Evolutionary conservation across 345 rosid genomes (phyloP), one percentile per base, ranked within the genome.

Genomic region (Melastoma malabathricum): DNA sequence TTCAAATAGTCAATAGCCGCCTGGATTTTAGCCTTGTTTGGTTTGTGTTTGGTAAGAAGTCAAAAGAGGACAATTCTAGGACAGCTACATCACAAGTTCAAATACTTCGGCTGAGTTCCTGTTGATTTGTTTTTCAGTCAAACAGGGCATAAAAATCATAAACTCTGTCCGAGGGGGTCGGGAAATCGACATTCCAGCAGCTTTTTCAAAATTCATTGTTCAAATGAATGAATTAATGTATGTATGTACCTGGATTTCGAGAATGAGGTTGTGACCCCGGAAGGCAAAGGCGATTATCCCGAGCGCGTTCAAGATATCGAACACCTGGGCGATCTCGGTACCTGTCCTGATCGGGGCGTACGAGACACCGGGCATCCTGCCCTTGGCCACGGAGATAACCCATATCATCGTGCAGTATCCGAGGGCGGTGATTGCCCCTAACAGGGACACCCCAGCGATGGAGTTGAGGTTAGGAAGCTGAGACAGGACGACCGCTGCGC

Each of bases 391-490:
- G 9, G 81, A 61, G 8, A 72, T 57, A 1, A 18, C 59, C 77
- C 76, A 76, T 9, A 70, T 67, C 1, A 70, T 6, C 13, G 74
- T 53, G 13, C 69, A 47, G 45, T 72, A 72, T 12, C 63, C 64
- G 4, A 73, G 41, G 2, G 75, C 82, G 0, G 74, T 58, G 14
- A 70, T 20, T 4, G 74, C 69, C 15, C 78, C 76, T 0, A 68
- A 15, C 0, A 73, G 58, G 0, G 82, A 73, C 0, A 70, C 70
- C 0, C 64, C 65, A 0, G 76, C 76, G 0, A 68, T 48, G 17
- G 82, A 60, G 59, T 76, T 70, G 59, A 76, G n/a, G 66, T 70
- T 76, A 0, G 78, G 78, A 13, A 70, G 68, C 67, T 76, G 82
- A 13, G 78, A 65, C 49, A 70, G 58, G 19, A 58, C 10, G 38